A percentile compares a stretch with the other conserved stretches of the same genome.
phyloP scores from a whole-genome alignment of 345 rosid genomes.

The Eucalyptus regnans region DNA sequence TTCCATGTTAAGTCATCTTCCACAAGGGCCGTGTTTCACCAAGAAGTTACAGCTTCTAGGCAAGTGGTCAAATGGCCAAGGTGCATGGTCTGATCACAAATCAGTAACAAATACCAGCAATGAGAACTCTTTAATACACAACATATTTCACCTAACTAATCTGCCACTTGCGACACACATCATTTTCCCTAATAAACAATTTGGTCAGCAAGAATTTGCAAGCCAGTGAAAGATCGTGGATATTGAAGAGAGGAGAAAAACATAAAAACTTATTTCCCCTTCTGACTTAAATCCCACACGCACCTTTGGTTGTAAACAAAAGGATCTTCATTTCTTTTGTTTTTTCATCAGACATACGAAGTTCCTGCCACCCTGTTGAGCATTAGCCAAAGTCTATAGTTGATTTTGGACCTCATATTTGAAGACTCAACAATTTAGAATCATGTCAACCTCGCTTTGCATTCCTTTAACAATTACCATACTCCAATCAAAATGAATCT shows the following conservation, averaged over 20 bases:
- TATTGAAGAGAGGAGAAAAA: neutral
- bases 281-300: neutral
- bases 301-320: neutral
- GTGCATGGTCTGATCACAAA: conserved; percentile 94
- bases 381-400: neutral
- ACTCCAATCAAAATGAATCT: neutral
- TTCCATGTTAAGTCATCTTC: conserved; percentile 85
- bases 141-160: neutral
- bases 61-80: conserved; percentile 97
- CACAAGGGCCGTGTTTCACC: conserved; percentile 78
- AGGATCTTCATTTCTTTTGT: neutral
- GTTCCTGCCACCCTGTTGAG: neutral
- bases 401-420: rapidly evolving
- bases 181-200: neutral
- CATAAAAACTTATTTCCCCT: rapidly evolving
- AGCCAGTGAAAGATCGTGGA: neutral
- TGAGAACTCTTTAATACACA: conserved; percentile 14
- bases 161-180: neutral
- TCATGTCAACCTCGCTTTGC: rapidly evolving
- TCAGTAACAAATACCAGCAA: conserved; percentile 85
- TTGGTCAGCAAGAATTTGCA: neutral
- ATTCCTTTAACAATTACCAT: neutral
- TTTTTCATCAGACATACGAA: rapidly evolving
- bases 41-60: conserved; percentile 91
- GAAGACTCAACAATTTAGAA: neutral